A percentile compares a stretch with the other conserved stretches of the same genome.
These are phyloP conservation scores for Mycena alexandri DNA, from an alignment of 768 basidiomycete species.

Conservation along the genomic window DNA sequence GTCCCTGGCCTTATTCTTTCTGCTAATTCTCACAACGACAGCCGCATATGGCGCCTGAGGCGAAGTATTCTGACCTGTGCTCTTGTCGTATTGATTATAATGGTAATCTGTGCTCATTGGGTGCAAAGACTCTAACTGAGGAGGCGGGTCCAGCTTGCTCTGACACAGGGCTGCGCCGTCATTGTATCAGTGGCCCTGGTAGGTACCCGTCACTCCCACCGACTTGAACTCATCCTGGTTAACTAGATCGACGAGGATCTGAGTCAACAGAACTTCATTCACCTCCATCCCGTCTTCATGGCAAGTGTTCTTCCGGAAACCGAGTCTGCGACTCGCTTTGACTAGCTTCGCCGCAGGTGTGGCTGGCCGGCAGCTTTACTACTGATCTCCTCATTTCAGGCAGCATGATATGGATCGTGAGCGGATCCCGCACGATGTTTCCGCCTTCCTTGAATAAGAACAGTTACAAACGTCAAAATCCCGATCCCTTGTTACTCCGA, in stretches of 20 bases:
- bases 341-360: background rate
- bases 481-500: background rate
- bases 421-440: background rate
- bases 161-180: constrained; percentile 2
- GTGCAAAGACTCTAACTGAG: background rate
- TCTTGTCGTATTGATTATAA: constrained; percentile 6
- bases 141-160: background rate
- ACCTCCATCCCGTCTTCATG: constrained; percentile 14
- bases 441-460: background rate
- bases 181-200: constrained; percentile 5
- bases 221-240: background rate
- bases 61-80: background rate
- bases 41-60: constrained; percentile 9
- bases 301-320: background rate
- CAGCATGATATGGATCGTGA: constrained; percentile 21
- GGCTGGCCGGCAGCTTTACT: constrained; percentile 18
- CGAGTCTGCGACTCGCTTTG: background rate
- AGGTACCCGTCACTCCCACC: background rate
- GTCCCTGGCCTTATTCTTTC: too few species aligned
- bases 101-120: background rate
- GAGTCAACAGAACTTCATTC: constrained; percentile 13
- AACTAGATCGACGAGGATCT: constrained; percentile 7
- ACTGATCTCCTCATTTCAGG: constrained; percentile 19
- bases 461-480: constrained; percentile 11
- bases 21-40: background rate